A percentile compares a stretch with the other conserved stretches of the same genome.
phyloP scores from a whole-genome alignment of 2,329 filamentous ascomycete species.

The Xylaria sp. region DNA sequence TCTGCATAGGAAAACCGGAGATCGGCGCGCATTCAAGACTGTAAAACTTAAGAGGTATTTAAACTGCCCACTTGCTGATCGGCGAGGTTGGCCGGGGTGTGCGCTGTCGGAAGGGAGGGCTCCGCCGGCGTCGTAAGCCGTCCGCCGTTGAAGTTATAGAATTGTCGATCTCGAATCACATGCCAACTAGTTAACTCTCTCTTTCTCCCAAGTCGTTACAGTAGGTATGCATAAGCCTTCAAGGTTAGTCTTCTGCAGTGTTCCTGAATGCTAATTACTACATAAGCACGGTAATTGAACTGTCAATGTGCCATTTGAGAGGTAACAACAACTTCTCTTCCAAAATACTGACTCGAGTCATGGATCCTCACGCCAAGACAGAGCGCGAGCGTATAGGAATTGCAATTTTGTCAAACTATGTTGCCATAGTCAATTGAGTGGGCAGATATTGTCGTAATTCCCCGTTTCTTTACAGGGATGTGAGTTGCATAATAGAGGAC shows the following conservation, averaged over 20 bases:
- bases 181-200: neutral
- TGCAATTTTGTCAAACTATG: slow-evolving; percentile 11
- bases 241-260: neutral
- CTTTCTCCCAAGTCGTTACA: neutral
- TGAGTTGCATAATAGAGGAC: neutral
- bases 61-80: neutral
- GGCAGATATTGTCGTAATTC: slow-evolving; percentile 18
- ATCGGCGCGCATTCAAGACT: neutral
- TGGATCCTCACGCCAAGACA: neutral
- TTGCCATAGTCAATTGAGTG: slow-evolving; percentile 3
- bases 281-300: neutral
- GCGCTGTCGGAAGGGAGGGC: slow-evolving; percentile 6
- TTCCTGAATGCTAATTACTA: neutral
- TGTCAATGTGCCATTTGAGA: neutral
- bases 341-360: neutral
- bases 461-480: slow-evolving; percentile 1
- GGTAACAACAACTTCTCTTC: neutral
- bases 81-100: neutral
- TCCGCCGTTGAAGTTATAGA: neutral
- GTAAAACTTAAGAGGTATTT: neutral
- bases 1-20: neutral
- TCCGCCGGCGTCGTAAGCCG: slow-evolving; percentile 18
- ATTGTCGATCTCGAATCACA: slow-evolving; percentile 7
- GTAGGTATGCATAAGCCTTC: neutral
- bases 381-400: neutral